Conservation (phyloP, 495 filamentous ascomycete genomes). For the Amphirosellinia nigrospora region DNA sequence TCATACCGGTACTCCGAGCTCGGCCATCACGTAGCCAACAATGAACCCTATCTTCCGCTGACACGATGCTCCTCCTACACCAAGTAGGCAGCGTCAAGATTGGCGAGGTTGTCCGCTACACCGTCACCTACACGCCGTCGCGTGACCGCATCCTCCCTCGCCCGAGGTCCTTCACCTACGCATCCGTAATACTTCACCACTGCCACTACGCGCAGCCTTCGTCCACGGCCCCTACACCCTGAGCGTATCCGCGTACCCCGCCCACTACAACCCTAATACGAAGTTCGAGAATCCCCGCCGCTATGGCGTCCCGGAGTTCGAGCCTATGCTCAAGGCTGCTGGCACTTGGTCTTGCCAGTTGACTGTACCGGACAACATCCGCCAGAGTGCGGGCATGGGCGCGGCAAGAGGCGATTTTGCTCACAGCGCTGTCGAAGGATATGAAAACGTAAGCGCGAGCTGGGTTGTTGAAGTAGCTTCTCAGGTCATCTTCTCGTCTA, state of each 20-base stretch:
- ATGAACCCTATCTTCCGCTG: conserved; percentile 22
- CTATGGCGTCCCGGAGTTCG: conserved; percentile 82
- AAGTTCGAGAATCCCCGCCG: conserved; percentile 66
- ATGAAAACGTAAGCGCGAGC: conserved; percentile 62
- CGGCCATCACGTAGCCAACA: not conserved
- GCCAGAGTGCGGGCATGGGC: conserved; percentile 55
- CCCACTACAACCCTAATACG: conserved; percentile 77
- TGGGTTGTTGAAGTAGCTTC: conserved; percentile 94
- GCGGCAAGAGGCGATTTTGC: conserved; percentile 44
- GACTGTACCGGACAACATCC: conserved; percentile 73
- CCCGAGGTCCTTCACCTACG: conserved; percentile 79
- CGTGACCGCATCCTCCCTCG: conserved; percentile 81
- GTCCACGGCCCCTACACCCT: conserved; percentile 94
- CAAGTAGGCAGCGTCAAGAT: conserved; percentile 89
- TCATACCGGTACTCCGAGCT: not conserved
- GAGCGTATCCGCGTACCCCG: conserved; percentile 81
- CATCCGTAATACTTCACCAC: conserved; percentile 89
- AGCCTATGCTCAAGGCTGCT: conserved; percentile 94
- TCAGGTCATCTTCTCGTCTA: conserved; percentile 89
- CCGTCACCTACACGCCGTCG: conserved; percentile 89
- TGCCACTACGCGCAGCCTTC: conserved; percentile 90
- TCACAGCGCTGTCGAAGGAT: conserved; percentile 35
- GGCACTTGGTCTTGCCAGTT: conserved; percentile 81
- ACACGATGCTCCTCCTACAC: conserved; percentile 83
- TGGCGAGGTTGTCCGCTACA: conserved; percentile 90